A percentile compares a stretch with the other conserved stretches of the same genome.
Evolutionary conservation across 1,139 yeast genomes (phyloP).

Genomic region (Yarrowia galli): DNA sequence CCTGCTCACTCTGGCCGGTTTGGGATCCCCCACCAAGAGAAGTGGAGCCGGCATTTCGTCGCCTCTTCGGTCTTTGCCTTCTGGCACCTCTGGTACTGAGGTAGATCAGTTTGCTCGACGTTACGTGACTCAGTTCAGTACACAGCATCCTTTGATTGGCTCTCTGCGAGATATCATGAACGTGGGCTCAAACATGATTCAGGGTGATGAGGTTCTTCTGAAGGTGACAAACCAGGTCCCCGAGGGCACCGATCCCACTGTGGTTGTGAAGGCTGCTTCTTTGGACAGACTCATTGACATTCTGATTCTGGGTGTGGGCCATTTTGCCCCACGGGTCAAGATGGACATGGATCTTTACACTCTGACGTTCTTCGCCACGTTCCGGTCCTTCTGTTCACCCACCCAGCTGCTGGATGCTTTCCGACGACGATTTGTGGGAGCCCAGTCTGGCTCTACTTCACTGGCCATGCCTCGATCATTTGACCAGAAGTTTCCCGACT

Average conservation of each 20-base stretch:
- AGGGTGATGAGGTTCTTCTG: constrained; percentile 60
- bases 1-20: constrained; percentile 50
- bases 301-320: constrained; percentile 65
- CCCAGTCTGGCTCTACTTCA: constrained; percentile 64
- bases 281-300: constrained; percentile 67
- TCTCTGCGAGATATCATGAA: constrained; percentile 67
- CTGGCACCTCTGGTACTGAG: constrained; percentile 50
- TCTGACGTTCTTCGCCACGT: constrained; percentile 69
- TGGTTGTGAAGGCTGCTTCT: constrained; percentile 66
- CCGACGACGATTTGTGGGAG: constrained; percentile 62
- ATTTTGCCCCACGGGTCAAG: constrained; percentile 58
- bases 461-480: constrained; percentile 48
- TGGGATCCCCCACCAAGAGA: constrained; percentile 20
- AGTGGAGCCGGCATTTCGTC: constrained; percentile 46
- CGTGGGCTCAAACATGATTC: constrained; percentile 62
- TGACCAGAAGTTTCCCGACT: constrained; percentile 42
- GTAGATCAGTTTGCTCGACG: constrained; percentile 51
- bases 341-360: constrained; percentile 69
- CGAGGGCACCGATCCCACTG: constrained; percentile 46
- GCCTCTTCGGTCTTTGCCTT: constrained; percentile 50
- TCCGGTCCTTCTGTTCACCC: constrained; percentile 68
- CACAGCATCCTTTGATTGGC: constrained; percentile 58
- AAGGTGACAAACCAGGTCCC: constrained; percentile 31
- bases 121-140: constrained; percentile 52
- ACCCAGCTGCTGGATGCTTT: constrained; percentile 58